These are phyloP conservation scores for Phaffia australis DNA, from an alignment of 768 basidiomycete genomes.

Conservation along the genomic window DNA sequence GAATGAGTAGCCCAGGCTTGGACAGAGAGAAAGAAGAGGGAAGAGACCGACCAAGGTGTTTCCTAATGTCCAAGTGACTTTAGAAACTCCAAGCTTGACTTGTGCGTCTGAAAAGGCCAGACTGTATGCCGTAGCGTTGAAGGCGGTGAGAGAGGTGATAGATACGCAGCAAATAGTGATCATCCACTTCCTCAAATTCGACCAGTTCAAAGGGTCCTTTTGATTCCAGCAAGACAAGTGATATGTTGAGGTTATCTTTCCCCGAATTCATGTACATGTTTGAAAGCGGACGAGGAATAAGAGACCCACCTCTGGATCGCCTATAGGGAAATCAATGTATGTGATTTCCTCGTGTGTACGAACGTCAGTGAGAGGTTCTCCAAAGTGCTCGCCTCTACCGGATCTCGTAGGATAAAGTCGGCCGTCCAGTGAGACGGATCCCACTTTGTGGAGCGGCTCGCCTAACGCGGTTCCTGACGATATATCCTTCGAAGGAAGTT, in stretches of 20 bases:
- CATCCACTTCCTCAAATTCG: constrained; percentile 28
- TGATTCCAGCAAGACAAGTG: not conserved
- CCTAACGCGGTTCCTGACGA: too few species aligned
- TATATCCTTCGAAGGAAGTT: too few species aligned
- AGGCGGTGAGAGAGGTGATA: constrained; percentile 28
- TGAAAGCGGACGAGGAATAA: not conserved
- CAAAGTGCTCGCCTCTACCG: constrained; percentile 15
- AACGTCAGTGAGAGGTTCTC: constrained; percentile 16
- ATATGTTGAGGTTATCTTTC: too few species aligned
- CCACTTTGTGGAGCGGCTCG: too few species aligned
- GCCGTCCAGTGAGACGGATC: constrained; percentile 4
- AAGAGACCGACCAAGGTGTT: constrained; percentile 21
- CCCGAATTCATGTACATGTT: not conserved
- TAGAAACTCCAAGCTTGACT: not conserved
- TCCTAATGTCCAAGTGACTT: constrained; percentile 10
- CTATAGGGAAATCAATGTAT: constrained; percentile 33
- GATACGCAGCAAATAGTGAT: constrained; percentile 28
- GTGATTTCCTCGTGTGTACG: constrained; percentile 30
- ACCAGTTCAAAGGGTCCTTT: constrained; percentile 37
- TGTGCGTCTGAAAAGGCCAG: constrained; percentile 5
- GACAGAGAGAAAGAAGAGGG: constrained; percentile 24
- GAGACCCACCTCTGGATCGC: constrained; percentile 34
- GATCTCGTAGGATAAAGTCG: constrained; percentile 5
- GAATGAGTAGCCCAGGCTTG: constrained; percentile 22
- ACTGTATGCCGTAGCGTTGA: constrained; percentile 21